Base-by-base conservation (phyloP, 208 protist genomes). In the Leishmania guyanensis region DNA sequence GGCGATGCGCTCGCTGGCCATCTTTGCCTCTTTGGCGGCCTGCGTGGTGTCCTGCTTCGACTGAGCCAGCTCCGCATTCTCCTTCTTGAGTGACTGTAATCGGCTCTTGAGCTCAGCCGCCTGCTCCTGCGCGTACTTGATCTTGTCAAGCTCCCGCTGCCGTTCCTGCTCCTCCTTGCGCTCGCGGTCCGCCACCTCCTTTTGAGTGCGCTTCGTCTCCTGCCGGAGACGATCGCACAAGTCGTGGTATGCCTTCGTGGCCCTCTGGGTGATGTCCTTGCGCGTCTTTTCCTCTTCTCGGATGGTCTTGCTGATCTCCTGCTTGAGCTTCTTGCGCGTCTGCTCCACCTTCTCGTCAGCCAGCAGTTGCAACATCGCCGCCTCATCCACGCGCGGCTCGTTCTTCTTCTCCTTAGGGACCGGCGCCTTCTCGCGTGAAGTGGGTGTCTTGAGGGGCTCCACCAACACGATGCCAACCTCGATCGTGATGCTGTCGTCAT, bases 401-500 rank as follows among this genome's bases (percentile, higher is more conserved):
- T 88, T 81, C 77, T 94, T 91, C 77, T 95, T 94, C 76, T 93
- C 89, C 62, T 86, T 89, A 16, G 84, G 85, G 22, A 84, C 82
- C 8, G 90, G 78, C 51, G 86, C 78, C 62, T 85, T 90, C 75
- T 91, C 89, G 50, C 89, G 88, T n/a, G 84, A 70, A 8, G 79
- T 68, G 5, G 84, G 70, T 17, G 86, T 77, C 84, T 95, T 94
- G 62, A 93, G 83, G 26, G 93, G 89, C 82, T 96, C 90, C 36
- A 98, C 94, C 8, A 96, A 85, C 5, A 98, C 94, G 64, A 98
- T 96, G 75, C 93, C 93, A 26, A 98, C 94, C 80, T 96, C 89
- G 80, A 98, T 98, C 6, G 92, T 94, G 86, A 98, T 95, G 82
- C 88, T 95, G 86, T 98, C 94, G 46, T 78, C 83, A 22, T 92